phyloP scores from a whole-genome alignment of 2,329 filamentous ascomycete genomes.

The Beauveria medogensis region DNA sequence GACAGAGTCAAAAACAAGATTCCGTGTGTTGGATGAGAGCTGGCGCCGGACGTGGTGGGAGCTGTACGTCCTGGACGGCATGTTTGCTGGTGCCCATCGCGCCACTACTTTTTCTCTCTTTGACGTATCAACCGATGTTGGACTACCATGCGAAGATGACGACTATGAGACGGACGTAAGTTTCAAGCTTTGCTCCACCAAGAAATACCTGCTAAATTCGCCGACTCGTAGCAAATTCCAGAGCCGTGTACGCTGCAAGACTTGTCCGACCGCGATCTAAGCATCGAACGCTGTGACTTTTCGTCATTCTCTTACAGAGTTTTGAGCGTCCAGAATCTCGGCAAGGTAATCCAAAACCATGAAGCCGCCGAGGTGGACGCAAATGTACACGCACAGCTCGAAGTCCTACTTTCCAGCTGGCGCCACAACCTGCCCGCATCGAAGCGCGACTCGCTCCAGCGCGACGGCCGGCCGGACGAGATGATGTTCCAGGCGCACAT shows the following conservation, averaged over 20 bases:
- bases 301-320: slow-evolving; percentile 3
- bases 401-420: background rate
- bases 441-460: slow-evolving; percentile 1
- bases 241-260: background rate
- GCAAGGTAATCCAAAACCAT: background rate
- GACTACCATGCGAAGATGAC: slow-evolving; percentile 5
- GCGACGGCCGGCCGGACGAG: slow-evolving; percentile 2
- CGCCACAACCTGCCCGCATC: background rate
- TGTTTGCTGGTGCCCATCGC: slow-evolving; percentile 51
- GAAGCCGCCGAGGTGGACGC: background rate
- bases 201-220: background rate
- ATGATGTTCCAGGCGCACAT: slow-evolving; percentile 9
- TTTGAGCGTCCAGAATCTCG: slow-evolving; percentile 4
- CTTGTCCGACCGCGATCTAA: background rate
- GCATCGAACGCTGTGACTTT: background rate
- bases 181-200: background rate
- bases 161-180: background rate
- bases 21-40: slow-evolving; percentile 56
- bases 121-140: background rate
- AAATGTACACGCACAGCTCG: background rate
- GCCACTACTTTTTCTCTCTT: background rate
- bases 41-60: slow-evolving; percentile 80
- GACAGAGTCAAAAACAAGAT: background rate
- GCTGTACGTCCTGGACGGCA: slow-evolving; percentile 61
- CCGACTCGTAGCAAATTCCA: background rate